These are phyloP conservation scores for Prinsepia uniflora DNA, from an alignment of 306 rosid species.

Conservation along the genomic window DNA sequence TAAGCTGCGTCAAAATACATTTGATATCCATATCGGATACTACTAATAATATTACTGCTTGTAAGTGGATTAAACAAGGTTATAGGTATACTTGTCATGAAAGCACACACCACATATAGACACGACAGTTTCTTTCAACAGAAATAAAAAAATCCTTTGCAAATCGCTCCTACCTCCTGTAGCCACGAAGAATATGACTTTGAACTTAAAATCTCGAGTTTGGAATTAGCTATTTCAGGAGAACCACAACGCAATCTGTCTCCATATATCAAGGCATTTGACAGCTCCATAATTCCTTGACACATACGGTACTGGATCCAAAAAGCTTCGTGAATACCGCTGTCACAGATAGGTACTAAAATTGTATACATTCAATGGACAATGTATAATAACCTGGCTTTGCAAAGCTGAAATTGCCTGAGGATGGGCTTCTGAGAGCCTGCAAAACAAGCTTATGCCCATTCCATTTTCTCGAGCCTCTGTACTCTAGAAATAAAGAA, in stretches of 20 bases:
- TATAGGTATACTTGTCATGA: background rate
- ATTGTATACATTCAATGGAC: background rate
- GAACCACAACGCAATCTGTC: slow-evolving; percentile 91
- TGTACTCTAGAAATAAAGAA: slow-evolving; percentile 48
- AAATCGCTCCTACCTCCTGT: slow-evolving; percentile 46
- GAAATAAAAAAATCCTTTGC: background rate
- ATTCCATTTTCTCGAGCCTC: slow-evolving; percentile 96
- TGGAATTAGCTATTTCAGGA: slow-evolving; percentile 62
- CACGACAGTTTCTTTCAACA: background rate
- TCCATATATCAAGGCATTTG: slow-evolving; percentile 90
- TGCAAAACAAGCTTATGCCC: slow-evolving; percentile 85
- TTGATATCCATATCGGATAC: background rate
- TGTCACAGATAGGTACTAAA: background rate
- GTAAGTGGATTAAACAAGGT: background rate
- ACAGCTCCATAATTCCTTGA: slow-evolving; percentile 80
- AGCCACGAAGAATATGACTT: slow-evolving; percentile 60
- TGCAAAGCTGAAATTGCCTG: slow-evolving; percentile 80
- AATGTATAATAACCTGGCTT: slow-evolving; percentile 61
- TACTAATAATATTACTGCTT: background rate
- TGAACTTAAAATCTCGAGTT: slow-evolving; percentile 50
- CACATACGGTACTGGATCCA: slow-evolving; percentile 87
- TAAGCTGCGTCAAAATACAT: background rate
- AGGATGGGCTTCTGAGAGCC: slow-evolving; percentile 95
- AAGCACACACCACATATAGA: background rate
- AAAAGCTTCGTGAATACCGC: slow-evolving; percentile 29